Conservation (phyloP, 2,329 filamentous ascomycete species). For the Epichloe typhina region DNA sequence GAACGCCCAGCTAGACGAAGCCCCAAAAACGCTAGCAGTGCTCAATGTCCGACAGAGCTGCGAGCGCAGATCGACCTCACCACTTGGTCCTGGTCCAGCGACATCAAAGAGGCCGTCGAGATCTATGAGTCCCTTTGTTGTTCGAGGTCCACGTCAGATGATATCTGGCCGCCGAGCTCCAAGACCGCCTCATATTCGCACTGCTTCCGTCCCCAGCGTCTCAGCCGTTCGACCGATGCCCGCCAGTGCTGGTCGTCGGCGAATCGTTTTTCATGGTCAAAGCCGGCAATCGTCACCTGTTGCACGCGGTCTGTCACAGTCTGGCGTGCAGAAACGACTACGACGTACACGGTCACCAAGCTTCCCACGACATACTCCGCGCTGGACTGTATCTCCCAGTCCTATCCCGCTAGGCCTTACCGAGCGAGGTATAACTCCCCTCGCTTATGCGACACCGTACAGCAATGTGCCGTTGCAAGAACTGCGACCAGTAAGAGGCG, state of each 20-base stretch:
- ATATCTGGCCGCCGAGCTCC: constrained; percentile 26
- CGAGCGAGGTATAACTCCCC: constrained; percentile 37
- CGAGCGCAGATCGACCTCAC: constrained; percentile 28
- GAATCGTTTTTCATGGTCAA: constrained; percentile 30
- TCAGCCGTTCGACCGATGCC: constrained; percentile 26
- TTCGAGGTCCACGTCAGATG: constrained; percentile 28
- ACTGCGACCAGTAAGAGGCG: constrained; percentile 17
- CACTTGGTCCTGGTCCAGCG: constrained; percentile 20
- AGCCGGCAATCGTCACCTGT: constrained; percentile 20
- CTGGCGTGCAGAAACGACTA: constrained; percentile 33
- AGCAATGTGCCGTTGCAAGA: constrained; percentile 45
- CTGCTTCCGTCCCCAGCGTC: constrained; percentile 36
- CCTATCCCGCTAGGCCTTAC: constrained; percentile 23
- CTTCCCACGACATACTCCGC: constrained; percentile 38
- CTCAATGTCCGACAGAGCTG: constrained; percentile 28
- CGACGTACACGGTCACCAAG: constrained; percentile 46
- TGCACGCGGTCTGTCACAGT: constrained; percentile 13
- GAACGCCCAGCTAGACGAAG: constrained; percentile 49
- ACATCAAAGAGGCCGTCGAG: constrained; percentile 13
- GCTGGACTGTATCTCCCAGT: constrained; percentile 38
- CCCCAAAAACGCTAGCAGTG: constrained; percentile 31
- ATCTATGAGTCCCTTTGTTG: constrained; percentile 18
- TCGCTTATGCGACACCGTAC: constrained; percentile 64
- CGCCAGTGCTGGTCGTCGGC: constrained; percentile 23
- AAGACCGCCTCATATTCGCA: constrained; percentile 36